Percentiles rank a stretch among this genome's conserved stretches.
Evolutionary conservation across 2,329 filamentous ascomycete genomes (phyloP).

Genomic region (Neocatenulostroma microsporum): DNA sequence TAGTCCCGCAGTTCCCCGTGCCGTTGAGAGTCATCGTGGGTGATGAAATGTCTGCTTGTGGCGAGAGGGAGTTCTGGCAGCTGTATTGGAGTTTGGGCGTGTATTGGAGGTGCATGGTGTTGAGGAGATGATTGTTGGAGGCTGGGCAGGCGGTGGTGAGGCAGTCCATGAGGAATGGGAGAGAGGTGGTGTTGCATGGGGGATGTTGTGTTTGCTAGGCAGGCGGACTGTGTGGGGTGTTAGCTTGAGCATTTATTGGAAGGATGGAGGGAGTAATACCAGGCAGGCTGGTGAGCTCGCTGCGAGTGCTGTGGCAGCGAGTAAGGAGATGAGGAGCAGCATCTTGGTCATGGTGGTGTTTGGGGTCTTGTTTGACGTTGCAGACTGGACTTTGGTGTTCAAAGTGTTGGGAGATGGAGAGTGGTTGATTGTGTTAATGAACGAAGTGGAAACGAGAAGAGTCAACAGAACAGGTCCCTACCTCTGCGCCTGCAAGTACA

Average conservation of each 20-base stretch:
- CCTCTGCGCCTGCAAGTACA: not conserved
- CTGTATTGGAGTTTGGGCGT: slow-evolving; percentile 5
- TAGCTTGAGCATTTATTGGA: not conserved
- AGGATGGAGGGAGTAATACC: slow-evolving; percentile 1
- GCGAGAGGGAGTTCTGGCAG: slow-evolving; percentile 1
- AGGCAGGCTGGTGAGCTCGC: slow-evolving; percentile 6
- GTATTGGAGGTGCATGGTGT: slow-evolving; percentile 8
- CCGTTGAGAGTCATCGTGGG: slow-evolving; percentile 7
- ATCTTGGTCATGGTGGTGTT: too few species aligned
- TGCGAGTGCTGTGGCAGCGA: not conserved
- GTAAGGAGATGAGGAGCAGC: not conserved
- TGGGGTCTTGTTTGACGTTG: too few species aligned
- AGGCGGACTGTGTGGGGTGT: slow-evolving; percentile 3
- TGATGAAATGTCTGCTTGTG: not conserved
- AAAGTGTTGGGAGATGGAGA: too few species aligned
- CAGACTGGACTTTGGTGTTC: too few species aligned
- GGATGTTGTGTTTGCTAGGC: slow-evolving; percentile 6
- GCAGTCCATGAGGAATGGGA: slow-evolving; percentile 8
- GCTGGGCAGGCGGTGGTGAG: slow-evolving; percentile 7
- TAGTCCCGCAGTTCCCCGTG: slow-evolving; percentile 11
- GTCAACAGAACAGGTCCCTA: too few species aligned
- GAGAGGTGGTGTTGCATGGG: slow-evolving; percentile 4
- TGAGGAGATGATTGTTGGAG: slow-evolving; percentile 6
- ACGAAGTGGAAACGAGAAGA: too few species aligned
- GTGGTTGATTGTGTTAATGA: too few species aligned